These are phyloP conservation scores for Diutina catenulata DNA, from an alignment of 1,139 yeast species.

Conservation along the genomic window DNA sequence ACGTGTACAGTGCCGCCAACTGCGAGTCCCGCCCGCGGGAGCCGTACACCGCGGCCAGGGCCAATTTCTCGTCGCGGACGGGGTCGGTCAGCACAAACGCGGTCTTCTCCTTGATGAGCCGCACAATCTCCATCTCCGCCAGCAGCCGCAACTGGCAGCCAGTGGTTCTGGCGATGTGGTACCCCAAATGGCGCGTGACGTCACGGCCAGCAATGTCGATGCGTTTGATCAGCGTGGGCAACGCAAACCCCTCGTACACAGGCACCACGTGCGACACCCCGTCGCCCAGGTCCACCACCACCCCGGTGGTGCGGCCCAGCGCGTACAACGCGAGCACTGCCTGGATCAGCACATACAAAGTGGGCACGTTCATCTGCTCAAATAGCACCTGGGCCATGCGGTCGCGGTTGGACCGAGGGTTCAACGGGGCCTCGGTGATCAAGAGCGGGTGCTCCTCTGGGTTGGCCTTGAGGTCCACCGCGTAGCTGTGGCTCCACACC, in stretches of 20 bases:
- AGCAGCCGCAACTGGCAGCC: slow-evolving; percentile 56
- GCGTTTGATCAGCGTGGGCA: slow-evolving; percentile 62
- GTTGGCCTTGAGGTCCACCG: slow-evolving; percentile 41
- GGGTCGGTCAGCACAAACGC: slow-evolving; percentile 68
- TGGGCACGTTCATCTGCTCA: slow-evolving; percentile 81
- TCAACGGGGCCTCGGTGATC: slow-evolving; percentile 83
- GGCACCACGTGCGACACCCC: slow-evolving; percentile 88
- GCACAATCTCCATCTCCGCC: slow-evolving; percentile 73
- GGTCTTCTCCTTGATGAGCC: slow-evolving; percentile 63
- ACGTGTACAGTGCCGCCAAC: slow-evolving; percentile 33
- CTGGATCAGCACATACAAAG: slow-evolving; percentile 71
- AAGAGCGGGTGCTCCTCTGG: slow-evolving; percentile 50
- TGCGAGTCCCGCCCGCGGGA: slow-evolving; percentile 9
- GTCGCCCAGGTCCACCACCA: slow-evolving; percentile 83
- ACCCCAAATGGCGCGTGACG: slow-evolving; percentile 62
- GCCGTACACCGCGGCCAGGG: slow-evolving; percentile 19
- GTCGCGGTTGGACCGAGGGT: slow-evolving; percentile 62
- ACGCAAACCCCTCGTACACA: slow-evolving; percentile 76
- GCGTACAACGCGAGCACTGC: slow-evolving; percentile 82
- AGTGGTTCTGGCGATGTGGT: slow-evolving; percentile 48
- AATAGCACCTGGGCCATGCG: slow-evolving; percentile 66
- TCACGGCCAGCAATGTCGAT: slow-evolving; percentile 84
- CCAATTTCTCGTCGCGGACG: slow-evolving; percentile 50
- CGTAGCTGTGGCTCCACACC: slow-evolving; percentile 57
- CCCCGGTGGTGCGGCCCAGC: slow-evolving; percentile 83